Evolutionary conservation across 164 flowering plant genomes (phyloP), one percentile per base, ranked within the genome.

Genomic region (Dillenia turbinata): DNA sequence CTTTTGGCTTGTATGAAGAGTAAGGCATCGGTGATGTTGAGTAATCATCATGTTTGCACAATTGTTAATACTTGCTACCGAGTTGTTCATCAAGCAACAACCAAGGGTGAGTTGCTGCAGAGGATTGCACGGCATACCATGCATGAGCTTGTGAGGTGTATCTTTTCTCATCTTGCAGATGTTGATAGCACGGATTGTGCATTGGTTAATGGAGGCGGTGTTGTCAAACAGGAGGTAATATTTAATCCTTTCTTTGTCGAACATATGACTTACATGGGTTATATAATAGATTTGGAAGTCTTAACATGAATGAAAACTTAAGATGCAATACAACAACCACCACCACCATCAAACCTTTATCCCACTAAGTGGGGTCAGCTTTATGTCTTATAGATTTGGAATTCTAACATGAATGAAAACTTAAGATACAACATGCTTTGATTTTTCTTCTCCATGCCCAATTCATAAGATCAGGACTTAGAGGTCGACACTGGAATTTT

Each of bases 71-170:
- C 64, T 10, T 67, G 70, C 44, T 67, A 60, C 19, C 60, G 60
- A n/a, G 51, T 67, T 17, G 70, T 67, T 67, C 65, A 67, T 61
- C 70, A 67, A 44, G 70, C 70, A 54, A 55, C 65, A 50, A 48
- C 65, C 2, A 67, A 67, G 51, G 70, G 65, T 15, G 70, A 67
- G 70, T 61, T 67, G 49, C 50, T 67, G 65, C 70, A 61, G 56
- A 49, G 70, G 48, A 67, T 61, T 47, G 70, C 70, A 60, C 70
- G 70, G 12, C 70, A 67, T 65, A 60, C 64, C 1, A 67, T 67
- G 65, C 64, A 67, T 47, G 70, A 67, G 46, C 65, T 67, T 61
- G 70, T 67, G 3, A 54, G 56, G 50, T 54, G 70, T 49, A 61
- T 67, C 13, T 67, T 67, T 40, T 49, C 59, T 5, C 70, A 67